Conservation (phyloP, 768 basidiomycete genomes). For the Suillus alpinus region DNA sequence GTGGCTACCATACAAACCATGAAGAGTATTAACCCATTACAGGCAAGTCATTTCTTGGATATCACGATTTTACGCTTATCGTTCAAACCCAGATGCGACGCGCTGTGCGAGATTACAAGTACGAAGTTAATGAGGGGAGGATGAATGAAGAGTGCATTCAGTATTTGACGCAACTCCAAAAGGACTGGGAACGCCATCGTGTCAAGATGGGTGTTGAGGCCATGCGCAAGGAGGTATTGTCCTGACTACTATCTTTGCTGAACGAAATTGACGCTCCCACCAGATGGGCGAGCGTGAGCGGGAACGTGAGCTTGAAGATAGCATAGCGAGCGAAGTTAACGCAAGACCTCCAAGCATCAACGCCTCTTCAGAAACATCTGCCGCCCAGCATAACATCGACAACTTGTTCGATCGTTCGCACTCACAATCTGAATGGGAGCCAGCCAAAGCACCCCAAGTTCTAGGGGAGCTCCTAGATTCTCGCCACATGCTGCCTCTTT, state of each 20-base stretch:
- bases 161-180: constrained; percentile 92
- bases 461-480: constrained; percentile 92
- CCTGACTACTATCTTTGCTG: constrained; percentile 1
- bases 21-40: constrained; percentile 86
- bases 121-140: constrained; percentile 86
- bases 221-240: constrained; percentile 72
- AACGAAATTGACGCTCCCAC: constrained; percentile 2
- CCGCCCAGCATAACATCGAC: constrained; percentile 64
- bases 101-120: constrained; percentile 89
- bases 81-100: constrained; percentile 69
- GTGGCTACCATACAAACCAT: constrained; percentile 89
- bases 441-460: constrained; percentile 72
- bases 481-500: constrained; percentile 86
- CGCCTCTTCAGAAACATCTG: constrained; percentile 34
- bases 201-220: constrained; percentile 85
- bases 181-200: constrained; percentile 94
- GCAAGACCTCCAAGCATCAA: constrained; percentile 27
- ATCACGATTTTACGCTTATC: background rate
- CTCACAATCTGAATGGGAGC: constrained; percentile 73
- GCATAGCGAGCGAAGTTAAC: constrained; percentile 30
- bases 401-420: constrained; percentile 69
- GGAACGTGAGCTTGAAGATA: constrained; percentile 52
- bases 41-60: constrained; percentile 44
- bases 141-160: constrained; percentile 97
- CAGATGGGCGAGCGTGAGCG: constrained; percentile 70